Base-by-base conservation (phyloP, 805 yeast species). In the Yueomyces sinensis region DNA sequence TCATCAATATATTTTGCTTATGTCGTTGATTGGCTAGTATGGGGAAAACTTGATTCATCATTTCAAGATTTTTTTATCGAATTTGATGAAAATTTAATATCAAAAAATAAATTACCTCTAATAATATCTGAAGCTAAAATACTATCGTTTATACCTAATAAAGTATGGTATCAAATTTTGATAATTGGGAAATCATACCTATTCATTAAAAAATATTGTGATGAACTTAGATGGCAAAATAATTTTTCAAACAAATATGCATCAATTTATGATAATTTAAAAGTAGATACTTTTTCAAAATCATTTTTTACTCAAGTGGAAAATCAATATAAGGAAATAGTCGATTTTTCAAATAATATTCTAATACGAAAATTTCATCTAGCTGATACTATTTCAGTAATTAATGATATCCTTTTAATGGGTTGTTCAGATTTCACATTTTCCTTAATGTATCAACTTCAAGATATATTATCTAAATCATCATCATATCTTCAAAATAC, bases 371-470 rank as follows among this genome's bases (percentile, higher is more conserved):
- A 74, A 39, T 68, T 65, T 43, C 56, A 66, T 28, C 52, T 78
- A 27, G 56, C 61, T 28, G 55, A 61, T 9, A 83, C 81, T 42
- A 50, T 89, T n/a, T 49, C 53, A 4, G 76, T 75, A 31, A 59
- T 82, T 37, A 78, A 79, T 40, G 71, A 70, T 39, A 72, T 78
- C 38, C 60, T 86, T 45, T 54, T 91, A 29, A 74, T 82, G 65
- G 72, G 76, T 5, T 73, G 70, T 37, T 83, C 89, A n/a, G 95
- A 89, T 51, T 80, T 89, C 40, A 73, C 82, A n/a, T 76, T 81
- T 33, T 45, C 72, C 1, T 54, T 89, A 9, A 65, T 83, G 16
- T 20, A 20, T 20, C 24, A 20, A 11, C 24, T 20, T 20, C 50
- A 60, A 2, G 58, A 59, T 0, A 41, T 73, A 5, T 64, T 87